These are phyloP conservation scores for Penicillium occitanis DNA, from an alignment of 2,329 filamentous ascomycete genomes.

Conservation along the genomic window DNA sequence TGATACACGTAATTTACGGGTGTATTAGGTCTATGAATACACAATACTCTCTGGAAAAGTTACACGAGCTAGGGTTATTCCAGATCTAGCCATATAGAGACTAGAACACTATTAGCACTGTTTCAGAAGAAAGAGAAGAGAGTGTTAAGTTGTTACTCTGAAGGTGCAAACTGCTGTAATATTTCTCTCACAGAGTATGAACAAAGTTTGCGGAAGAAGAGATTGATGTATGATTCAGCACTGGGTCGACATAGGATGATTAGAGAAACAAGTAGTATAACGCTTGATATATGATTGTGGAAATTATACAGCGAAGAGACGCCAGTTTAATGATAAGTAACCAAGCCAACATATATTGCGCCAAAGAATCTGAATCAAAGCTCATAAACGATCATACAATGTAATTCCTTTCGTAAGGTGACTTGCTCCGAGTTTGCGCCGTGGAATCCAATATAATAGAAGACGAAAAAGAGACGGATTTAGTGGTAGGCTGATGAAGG, in stretches of 20 bases:
- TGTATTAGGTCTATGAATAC: too few relatives aligned
- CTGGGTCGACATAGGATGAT: background rate
- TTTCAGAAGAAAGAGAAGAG: too few relatives aligned
- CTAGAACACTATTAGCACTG: too few relatives aligned
- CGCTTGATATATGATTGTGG: background rate
- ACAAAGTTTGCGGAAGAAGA: background rate
- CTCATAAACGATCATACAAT: background rate
- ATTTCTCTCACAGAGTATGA: background rate
- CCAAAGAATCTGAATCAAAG: background rate
- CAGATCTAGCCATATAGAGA: too few relatives aligned
- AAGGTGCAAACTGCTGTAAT: too few relatives aligned
- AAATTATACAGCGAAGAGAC: background rate
- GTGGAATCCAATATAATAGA: background rate
- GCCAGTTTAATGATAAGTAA: background rate
- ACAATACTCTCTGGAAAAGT: too few relatives aligned
- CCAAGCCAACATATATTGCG: conserved; percentile 2
- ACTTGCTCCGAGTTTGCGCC: background rate
- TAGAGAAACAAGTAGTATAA: background rate
- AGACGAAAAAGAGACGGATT: background rate
- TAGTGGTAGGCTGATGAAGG: background rate
- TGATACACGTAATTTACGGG: too few relatives aligned
- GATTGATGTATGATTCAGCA: background rate
- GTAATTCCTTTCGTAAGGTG: background rate
- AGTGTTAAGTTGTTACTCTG: too few relatives aligned
- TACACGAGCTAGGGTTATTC: too few relatives aligned